These are phyloP conservation scores for Corniculantispora saksenae DNA, from an alignment of 2,329 filamentous ascomycete genomes.

Conservation along the genomic window DNA sequence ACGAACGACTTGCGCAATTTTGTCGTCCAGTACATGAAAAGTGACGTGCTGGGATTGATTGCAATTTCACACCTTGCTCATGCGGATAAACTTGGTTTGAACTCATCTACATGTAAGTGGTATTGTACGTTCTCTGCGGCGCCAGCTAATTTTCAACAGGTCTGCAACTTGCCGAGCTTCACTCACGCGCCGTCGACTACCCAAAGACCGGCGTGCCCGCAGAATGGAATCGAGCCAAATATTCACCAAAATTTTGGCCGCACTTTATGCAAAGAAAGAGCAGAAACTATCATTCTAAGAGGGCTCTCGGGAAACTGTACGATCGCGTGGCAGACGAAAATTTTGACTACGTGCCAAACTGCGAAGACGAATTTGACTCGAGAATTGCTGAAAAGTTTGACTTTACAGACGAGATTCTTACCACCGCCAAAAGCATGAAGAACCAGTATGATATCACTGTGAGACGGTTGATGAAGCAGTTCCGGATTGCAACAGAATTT, in stretches of 20 bases:
- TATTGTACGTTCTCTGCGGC: not conserved
- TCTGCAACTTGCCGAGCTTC: constrained; percentile 72
- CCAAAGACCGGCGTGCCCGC: constrained; percentile 85
- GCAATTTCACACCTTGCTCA: constrained; percentile 79
- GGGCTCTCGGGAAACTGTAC: constrained; percentile 79
- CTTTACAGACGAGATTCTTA: constrained; percentile 55
- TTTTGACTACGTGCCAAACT: constrained; percentile 72
- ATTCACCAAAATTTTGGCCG: constrained; percentile 69
- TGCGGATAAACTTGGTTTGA: constrained; percentile 71
- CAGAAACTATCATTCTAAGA: constrained; percentile 63
- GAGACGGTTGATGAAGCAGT: constrained; percentile 79
- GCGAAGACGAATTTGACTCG: constrained; percentile 71
- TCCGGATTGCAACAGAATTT: constrained; percentile 83
- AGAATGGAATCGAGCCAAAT: constrained; percentile 54
- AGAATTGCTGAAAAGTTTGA: constrained; percentile 68
- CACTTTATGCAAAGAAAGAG: constrained; percentile 76
- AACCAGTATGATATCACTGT: constrained; percentile 74
- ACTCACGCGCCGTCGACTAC: constrained; percentile 93
- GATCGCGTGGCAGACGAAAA: constrained; percentile 62
- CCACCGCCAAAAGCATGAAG: constrained; percentile 68
- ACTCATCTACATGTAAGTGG: constrained; percentile 64
- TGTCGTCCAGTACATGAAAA: constrained; percentile 91
- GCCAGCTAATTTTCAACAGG: constrained; percentile 38
- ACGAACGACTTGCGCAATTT: constrained; percentile 77
- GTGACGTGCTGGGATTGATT: constrained; percentile 77